phyloP scores from a whole-genome alignment of 257 asterid species.

The Nicotiana tomentosiformis region DNA sequence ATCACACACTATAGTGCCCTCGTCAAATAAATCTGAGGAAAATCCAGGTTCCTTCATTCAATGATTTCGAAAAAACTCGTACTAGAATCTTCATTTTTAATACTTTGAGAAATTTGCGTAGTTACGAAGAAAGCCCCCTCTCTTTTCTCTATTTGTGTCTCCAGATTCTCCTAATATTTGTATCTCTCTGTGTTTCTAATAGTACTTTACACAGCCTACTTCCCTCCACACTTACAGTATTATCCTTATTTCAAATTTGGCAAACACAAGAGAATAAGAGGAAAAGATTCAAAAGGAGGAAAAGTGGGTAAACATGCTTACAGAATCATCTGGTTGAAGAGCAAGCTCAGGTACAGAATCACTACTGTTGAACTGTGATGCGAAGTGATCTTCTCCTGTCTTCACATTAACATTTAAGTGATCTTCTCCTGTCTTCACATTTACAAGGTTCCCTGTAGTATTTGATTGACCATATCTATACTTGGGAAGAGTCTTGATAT shows the following conservation, averaged over 20 bases:
- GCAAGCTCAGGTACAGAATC: conserved; percentile 36
- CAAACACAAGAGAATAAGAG: not conserved
- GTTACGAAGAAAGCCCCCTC: not conserved
- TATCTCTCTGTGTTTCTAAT: not conserved
- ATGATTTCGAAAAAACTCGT: not conserved
- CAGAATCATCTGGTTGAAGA: conserved; percentile 76
- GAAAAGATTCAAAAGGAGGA: not conserved
- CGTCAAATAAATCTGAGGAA: not conserved
- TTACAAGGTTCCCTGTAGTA: conserved; percentile 8
- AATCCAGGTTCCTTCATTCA: not conserved
- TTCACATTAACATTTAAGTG: conserved; percentile 8
- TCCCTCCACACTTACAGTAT: not conserved
- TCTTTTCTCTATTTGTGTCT: not conserved
- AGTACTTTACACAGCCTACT: not conserved
- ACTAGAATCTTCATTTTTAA: not conserved
- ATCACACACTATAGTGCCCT: not conserved
- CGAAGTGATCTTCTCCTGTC: conserved; percentile 28
- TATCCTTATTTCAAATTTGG: not conserved
- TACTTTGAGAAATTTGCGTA: not conserved
- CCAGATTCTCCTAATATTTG: not conserved
- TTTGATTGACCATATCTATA: conserved; percentile 42
- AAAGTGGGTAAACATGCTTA: conserved; percentile 29
- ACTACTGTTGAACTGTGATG: conserved; percentile 19
- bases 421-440: conserved; percentile 30
- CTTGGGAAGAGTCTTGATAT: conserved; percentile 68